phyloP scores from a whole-genome alignment of 768 basidiomycete genomes.

The Auriscalpium orientale region DNA sequence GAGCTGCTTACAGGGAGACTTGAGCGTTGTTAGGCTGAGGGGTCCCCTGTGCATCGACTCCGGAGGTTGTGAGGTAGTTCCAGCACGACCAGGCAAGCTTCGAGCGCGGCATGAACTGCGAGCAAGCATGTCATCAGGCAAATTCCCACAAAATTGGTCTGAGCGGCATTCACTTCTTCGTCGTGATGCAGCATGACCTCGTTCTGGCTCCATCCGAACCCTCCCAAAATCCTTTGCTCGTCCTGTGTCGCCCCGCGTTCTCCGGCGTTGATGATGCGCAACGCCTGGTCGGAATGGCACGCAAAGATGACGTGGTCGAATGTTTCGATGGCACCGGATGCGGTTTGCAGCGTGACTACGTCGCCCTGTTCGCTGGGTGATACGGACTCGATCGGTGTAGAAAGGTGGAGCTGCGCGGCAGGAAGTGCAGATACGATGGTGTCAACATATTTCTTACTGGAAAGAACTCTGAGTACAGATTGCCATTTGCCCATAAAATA shows the following conservation, averaged over 20 bases:
- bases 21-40: constrained; percentile 44
- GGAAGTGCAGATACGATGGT: constrained; percentile 52
- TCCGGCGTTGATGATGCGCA: constrained; percentile 44
- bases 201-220: constrained; percentile 63
- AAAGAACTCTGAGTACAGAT: not conserved
- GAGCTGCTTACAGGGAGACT: constrained; percentile 48
- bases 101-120: constrained; percentile 59
- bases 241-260: constrained; percentile 35
- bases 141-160: not conserved
- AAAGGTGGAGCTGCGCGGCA: constrained; percentile 45
- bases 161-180: constrained; percentile 35
- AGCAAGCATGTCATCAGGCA: not conserved
- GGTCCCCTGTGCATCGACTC: constrained; percentile 26
- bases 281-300: constrained; percentile 60
- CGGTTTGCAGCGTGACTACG: constrained; percentile 39
- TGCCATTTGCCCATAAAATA: not conserved
- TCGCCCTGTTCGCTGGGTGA: constrained; percentile 19
- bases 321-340: constrained; percentile 31
- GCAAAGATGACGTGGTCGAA: constrained; percentile 74
- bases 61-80: constrained; percentile 64
- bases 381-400: constrained; percentile 43
- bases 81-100: constrained; percentile 66
- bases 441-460: constrained; percentile 59
- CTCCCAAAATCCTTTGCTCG: constrained; percentile 48
- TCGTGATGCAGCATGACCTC: constrained; percentile 64